These are phyloP conservation scores for Suhomyces yuchorum DNA, from an alignment of 1,139 yeast species.

Conservation along the genomic window DNA sequence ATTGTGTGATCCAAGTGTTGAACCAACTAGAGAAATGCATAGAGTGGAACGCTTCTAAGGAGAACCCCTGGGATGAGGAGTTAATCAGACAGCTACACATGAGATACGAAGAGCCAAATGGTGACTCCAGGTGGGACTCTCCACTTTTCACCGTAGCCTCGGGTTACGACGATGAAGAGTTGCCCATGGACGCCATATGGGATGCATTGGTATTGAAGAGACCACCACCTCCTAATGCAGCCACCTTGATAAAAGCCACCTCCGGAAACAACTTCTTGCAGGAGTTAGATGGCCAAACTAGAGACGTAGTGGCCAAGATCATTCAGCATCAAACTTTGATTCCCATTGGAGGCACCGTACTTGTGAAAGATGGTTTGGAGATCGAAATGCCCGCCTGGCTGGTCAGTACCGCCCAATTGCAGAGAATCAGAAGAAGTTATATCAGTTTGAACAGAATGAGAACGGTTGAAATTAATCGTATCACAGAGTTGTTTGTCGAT, in stretches of 20 bases:
- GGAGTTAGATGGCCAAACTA: conserved; percentile 75
- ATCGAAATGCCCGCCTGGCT: conserved; percentile 66
- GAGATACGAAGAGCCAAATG: conserved; percentile 93
- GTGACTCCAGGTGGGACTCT: conserved; percentile 87
- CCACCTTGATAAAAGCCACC: conserved; percentile 73
- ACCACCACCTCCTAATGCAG: conserved; percentile 74
- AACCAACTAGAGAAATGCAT: conserved; percentile 63
- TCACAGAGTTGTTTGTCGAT: conserved; percentile 71
- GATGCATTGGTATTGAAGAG: conserved; percentile 62
- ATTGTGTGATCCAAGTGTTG: conserved; percentile 79
- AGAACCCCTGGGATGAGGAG: conserved; percentile 64
- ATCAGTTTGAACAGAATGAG: conserved; percentile 78
- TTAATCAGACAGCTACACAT: conserved; percentile 70
- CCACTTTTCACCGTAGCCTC: conserved; percentile 77
- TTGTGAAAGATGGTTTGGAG: conserved; percentile 37
- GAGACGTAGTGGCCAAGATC: conserved; percentile 57
- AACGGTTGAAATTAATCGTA: conserved; percentile 65
- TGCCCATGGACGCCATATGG: conserved; percentile 76
- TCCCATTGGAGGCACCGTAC: conserved; percentile 53
- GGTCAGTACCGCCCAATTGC: conserved; percentile 76
- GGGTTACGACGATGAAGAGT: conserved; percentile 49
- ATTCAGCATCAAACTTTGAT: conserved; percentile 62
- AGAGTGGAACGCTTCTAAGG: conserved; percentile 54
- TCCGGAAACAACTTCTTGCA: conserved; percentile 74
- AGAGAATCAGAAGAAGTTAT: conserved; percentile 80